Base-by-base conservation (phyloP, 179 eudicot genomes). In the Corrigiola litoralis region DNA sequence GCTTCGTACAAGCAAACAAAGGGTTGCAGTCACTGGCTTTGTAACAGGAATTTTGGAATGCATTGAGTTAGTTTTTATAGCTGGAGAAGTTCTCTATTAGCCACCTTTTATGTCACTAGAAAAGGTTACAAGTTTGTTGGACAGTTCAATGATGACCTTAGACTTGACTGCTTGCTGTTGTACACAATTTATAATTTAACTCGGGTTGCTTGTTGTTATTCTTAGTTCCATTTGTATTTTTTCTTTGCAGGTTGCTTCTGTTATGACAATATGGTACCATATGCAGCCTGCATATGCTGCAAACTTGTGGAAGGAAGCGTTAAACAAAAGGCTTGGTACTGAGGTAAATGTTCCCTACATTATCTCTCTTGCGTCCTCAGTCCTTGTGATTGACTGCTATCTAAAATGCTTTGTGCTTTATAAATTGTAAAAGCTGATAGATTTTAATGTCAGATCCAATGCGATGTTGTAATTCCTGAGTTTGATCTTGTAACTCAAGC, bases 321-420 rank as follows among this genome's bases (percentile, higher is more conserved):
- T 94, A 80, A 90, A 90, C 83, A 94, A 85, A 77, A 82, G 97
- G 16, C 91, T 94, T 59, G 99, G 97, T 38, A 90, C 99, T 67
- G 51, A 85, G 96, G 99, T 92, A 58, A 64, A 23, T 65, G 56
- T 23, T 58, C 36, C 58, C n/a, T 8, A 21, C n/a, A n/a, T n/a
- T n/a, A 44, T 18, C 44, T 38, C 9, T 38, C 36, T 69, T 47
- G 1, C 37, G 33, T 40, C 11, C 9, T 47, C 37, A 51, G 2
- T 50, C 44, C 5, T 36, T 34, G 45, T 70, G 25, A 25, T 55
- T 21, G 4, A 32, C 3, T 58, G 51, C 44, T 7, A 56, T 34
- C 42, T 46, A 12, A 17, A 4, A 6, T 62, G 13, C 3, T 28
- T 4, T 8, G n/a, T 63, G 33, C 18, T 48, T 4, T 14, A 18